Percentiles rank a stretch among this genome's conserved stretches.
phyloP scores from a whole-genome alignment of 768 basidiomycete genomes.

The Candolleomyces eurysporus region DNA sequence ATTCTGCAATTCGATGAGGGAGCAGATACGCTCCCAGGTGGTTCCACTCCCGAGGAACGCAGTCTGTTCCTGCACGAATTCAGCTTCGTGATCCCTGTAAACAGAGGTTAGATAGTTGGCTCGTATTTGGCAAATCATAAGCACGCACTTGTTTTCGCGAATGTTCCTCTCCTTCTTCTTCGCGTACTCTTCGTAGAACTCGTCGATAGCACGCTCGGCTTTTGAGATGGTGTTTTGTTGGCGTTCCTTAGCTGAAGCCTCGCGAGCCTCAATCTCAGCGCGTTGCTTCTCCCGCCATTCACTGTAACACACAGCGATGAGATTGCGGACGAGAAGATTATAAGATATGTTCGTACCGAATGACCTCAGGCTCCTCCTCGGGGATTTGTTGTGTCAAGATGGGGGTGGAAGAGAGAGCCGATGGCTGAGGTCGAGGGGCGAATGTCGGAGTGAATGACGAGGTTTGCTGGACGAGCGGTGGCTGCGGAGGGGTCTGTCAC shows the following conservation, averaged over 20 bases:
- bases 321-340: background rate
- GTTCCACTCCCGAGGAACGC: conserved; percentile 84
- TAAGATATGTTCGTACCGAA: conserved; percentile 52
- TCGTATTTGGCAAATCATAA: background rate
- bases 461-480: conserved; percentile 31
- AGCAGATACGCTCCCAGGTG: conserved; percentile 94
- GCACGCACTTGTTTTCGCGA: conserved; percentile 84
- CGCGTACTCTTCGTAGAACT: conserved; percentile 87
- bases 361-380: conserved; percentile 85
- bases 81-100: conserved; percentile 79
- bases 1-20: conserved; percentile 84
- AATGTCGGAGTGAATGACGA: conserved; percentile 43
- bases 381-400: conserved; percentile 64
- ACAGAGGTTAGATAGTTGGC: conserved; percentile 2
- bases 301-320: conserved; percentile 34
- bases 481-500: conserved; percentile 33
- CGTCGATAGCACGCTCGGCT: conserved; percentile 85
- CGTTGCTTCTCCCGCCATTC: conserved; percentile 88
- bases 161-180: conserved; percentile 88
- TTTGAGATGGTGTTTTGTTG: conserved; percentile 81
- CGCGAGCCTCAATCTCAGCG: conserved; percentile 78
- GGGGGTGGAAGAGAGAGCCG: conserved; percentile 68
- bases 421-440: conserved; percentile 76
- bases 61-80: conserved; percentile 70
- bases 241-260: conserved; percentile 73